These are phyloP conservation scores for Serpula lacrymans DNA, from an alignment of 768 basidiomycete genomes.

Conservation along the genomic window DNA sequence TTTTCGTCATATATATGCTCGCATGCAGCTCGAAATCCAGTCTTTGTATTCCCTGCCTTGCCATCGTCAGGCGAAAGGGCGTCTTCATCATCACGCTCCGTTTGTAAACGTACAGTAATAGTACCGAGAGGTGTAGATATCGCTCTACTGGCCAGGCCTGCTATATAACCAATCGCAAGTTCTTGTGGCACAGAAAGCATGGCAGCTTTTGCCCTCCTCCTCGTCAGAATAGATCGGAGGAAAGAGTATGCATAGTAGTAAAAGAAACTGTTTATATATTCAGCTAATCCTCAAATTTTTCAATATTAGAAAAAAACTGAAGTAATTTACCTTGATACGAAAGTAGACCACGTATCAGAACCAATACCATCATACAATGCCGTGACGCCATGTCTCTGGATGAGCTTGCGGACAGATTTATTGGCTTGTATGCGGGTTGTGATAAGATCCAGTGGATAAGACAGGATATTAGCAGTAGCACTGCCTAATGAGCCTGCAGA, in stretches of 20 bases:
- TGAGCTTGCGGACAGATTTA: conserved; percentile 15
- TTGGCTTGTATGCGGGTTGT: conserved; percentile 45
- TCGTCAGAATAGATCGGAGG: conserved; percentile 40
- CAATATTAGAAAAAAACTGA: neutral
- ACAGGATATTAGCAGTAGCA: conserved; percentile 47
- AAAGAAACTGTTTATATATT: conserved; percentile 41
- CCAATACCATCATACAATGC: conserved; percentile 51
- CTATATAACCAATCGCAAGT: conserved; percentile 50
- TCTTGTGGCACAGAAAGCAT: conserved; percentile 39
- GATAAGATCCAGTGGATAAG: conserved; percentile 60
- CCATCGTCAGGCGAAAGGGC: conserved; percentile 14
- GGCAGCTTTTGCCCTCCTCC: conserved; percentile 22
- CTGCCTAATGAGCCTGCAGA: conserved; percentile 55
- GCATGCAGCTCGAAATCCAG: conserved; percentile 26
- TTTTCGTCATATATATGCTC: conserved; percentile 43
- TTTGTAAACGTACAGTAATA: conserved; percentile 53
- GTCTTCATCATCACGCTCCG: conserved; percentile 33
- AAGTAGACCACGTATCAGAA: conserved; percentile 50
- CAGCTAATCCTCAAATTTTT: neutral
- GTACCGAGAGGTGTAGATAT: conserved; percentile 55
- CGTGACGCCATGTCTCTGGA: conserved; percentile 36
- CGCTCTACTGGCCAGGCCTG: conserved; percentile 53
- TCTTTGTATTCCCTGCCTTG: conserved; percentile 11
- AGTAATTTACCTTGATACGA: conserved; percentile 46
- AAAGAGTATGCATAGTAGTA: conserved; percentile 60